Conservation (phyloP, 805 yeast genomes). For the Vanderwaltozyma polyspora region DNA sequence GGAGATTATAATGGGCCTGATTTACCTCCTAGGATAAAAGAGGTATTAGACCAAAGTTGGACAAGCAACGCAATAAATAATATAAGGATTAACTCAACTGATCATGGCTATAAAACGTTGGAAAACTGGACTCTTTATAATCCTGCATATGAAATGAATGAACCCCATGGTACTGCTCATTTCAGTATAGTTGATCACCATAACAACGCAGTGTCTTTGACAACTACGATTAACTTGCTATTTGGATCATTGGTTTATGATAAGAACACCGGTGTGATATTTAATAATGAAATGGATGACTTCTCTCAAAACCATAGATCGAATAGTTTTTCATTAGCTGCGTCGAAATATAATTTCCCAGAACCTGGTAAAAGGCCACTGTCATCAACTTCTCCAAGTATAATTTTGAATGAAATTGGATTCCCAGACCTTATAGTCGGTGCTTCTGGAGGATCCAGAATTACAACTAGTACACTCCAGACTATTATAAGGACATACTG, state of each 20-base stretch:
- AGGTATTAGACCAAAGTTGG: slow-evolving; percentile 48
- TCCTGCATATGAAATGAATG: slow-evolving; percentile 65
- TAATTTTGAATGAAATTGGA: slow-evolving; percentile 39
- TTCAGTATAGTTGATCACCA: slow-evolving; percentile 64
- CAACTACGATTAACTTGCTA: slow-evolving; percentile 75
- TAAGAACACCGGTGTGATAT: slow-evolving; percentile 64
- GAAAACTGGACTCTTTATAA: slow-evolving; percentile 60
- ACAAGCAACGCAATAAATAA: slow-evolving; percentile 35
- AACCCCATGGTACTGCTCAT: slow-evolving; percentile 89
- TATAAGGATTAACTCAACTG: slow-evolving; percentile 35
- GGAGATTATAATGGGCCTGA: slow-evolving; percentile 47
- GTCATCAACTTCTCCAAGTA: slow-evolving; percentile 72
- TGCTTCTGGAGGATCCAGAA: slow-evolving; percentile 90
- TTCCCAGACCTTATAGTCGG: slow-evolving; percentile 64
- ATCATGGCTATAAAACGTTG: slow-evolving; percentile 33
- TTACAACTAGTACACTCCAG: slow-evolving; percentile 72
- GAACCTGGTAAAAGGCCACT: slow-evolving; percentile 73
- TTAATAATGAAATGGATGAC: slow-evolving; percentile 93
- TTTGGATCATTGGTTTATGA: slow-evolving; percentile 84
- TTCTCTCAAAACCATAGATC: slow-evolving; percentile 60
- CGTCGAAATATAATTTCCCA: slow-evolving; percentile 71
- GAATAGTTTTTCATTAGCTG: slow-evolving; percentile 72
- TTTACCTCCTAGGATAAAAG: slow-evolving; percentile 30
- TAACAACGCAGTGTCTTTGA: slow-evolving; percentile 74
- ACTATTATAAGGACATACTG: slow-evolving; percentile 59